A percentile compares a stretch with the other conserved stretches of the same genome.
Evolutionary conservation across 345 rosid genomes (phyloP).

Genomic region (Trapa bicornis): DNA sequence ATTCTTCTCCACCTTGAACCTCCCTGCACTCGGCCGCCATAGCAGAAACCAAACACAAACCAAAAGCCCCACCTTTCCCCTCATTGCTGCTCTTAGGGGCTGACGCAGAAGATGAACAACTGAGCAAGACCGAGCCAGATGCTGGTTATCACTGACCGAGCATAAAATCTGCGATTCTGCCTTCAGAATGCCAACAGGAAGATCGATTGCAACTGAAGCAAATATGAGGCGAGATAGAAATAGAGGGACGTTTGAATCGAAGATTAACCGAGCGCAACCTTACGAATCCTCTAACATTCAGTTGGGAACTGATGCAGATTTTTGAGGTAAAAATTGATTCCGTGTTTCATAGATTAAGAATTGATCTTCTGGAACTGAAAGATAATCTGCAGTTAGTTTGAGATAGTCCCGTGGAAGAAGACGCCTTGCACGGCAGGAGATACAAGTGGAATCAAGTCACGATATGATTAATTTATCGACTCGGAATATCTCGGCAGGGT

Average conservation of each 20-base stretch:
- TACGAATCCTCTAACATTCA: not conserved
- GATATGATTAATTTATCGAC: not conserved
- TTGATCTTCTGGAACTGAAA: not conserved
- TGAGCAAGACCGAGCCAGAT: not conserved
- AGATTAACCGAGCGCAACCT: not conserved
- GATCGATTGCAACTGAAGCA: not conserved
- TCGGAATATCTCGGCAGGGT: not conserved
- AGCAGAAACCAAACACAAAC: slow-evolving; percentile 6
- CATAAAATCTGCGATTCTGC: not conserved
- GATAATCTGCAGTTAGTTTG: not conserved
- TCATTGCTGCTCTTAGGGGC: not conserved
- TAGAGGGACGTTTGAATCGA: not conserved
- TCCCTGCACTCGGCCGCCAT: slow-evolving; percentile 8
- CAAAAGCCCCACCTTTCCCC: slow-evolving; percentile 4
- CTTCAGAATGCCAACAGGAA: not conserved
- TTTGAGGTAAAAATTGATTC: not conserved
- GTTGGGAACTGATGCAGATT: no score
- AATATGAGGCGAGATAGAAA: not conserved
- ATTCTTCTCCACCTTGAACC: slow-evolving; percentile 51
- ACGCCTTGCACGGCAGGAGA: not conserved
- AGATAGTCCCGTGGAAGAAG: not conserved
- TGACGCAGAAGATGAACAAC: not conserved
- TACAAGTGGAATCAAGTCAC: not conserved
- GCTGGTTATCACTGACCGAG: slow-evolving; percentile 1
- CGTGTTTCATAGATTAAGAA: not conserved